A percentile compares a stretch with the other conserved stretches of the same genome.
Evolutionary conservation across 805 yeast species (phyloP).

Genomic region (Wickerhamiella dianesei): DNA sequence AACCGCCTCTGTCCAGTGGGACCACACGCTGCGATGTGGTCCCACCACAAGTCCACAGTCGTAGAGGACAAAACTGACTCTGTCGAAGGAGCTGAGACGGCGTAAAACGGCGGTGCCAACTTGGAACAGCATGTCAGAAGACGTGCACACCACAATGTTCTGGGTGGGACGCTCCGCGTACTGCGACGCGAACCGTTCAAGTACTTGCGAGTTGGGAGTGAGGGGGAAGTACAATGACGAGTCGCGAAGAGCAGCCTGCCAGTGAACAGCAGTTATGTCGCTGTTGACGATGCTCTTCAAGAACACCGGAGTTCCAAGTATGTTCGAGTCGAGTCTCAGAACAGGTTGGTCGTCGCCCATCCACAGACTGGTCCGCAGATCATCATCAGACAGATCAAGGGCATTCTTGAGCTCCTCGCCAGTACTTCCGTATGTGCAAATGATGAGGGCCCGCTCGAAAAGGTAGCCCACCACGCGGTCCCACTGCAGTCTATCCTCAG

Average conservation of each 20-base stretch:
- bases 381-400: slow-evolving; percentile 2
- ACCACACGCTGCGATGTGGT: slow-evolving; percentile 2
- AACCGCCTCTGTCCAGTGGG: slow-evolving; percentile 6
- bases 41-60: neutral
- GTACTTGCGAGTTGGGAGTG: neutral
- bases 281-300: neutral
- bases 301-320: neutral
- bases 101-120: slow-evolving; percentile 6
- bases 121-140: slow-evolving; percentile 2
- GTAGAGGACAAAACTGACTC: slow-evolving; percentile 6
- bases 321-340: neutral
- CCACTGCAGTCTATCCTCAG: neutral
- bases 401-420: neutral
- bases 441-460: slow-evolving; percentile 1
- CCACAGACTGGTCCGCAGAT: neutral
- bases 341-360: neutral
- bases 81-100: slow-evolving; percentile 8
- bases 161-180: slow-evolving; percentile 5
- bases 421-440: slow-evolving; percentile 1
- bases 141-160: slow-evolving; percentile 6
- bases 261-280: neutral
- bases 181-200: slow-evolving; percentile 2
- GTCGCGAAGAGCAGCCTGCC: slow-evolving; percentile 7
- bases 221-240: slow-evolving; percentile 6
- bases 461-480: slow-evolving; percentile 1